Base-by-base conservation (phyloP, 2,329 filamentous ascomycete genomes). In the Diplodia seriata region DNA sequence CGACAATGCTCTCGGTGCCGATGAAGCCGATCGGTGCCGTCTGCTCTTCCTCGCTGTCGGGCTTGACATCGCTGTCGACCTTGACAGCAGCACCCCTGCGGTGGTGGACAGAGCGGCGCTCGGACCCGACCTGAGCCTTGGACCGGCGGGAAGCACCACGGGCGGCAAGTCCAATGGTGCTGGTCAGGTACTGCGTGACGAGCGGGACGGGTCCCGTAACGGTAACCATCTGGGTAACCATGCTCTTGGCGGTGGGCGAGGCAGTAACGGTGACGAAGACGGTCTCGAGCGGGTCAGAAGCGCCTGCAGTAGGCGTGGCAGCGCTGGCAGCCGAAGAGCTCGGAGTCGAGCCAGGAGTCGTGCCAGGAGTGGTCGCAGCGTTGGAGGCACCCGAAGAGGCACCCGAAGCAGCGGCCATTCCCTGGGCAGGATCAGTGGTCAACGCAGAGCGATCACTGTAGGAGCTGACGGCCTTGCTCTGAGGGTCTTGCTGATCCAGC, bases 401-500 rank as follows among this genome's bases (percentile, higher is more conserved):
- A 18, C 40, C 7, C 43, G 43, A 47, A 8, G 59, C 31, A 29
- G 49, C 47, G 15, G 36, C 67, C 47, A 61, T 59, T 15, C 61
- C 59, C 23, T 57, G 36, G 12, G n/a, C 15, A 18, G 70, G 66
- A 53, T 77, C 69, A 2, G 76, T 74, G 40, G 75, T 77, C 62
- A 77, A 66, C 8, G 82, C 82, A 7, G 77, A 81, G 61, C 82
- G 79, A 3, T 68, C 68, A 14, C 76, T 73, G 70, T 76, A 84
- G 73, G 77, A 74, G 8, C 70, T 64, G 15, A 81, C 78, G 18
- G 82, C 82, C 8, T 71, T 71, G 18, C 76, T 73, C 72, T 79
- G 79, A 12, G 79, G 79, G 69, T 83, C 81, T 64, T 82, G 80
- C 71, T 82, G 81, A 15, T 68, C 76, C 49, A 79, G 72, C 68